Percentiles rank a stretch among this genome's conserved stretches.
These are phyloP conservation scores for Trichoderma koningiopsis DNA, from an alignment of 2,329 filamentous ascomycete species.

Conservation along the genomic window DNA sequence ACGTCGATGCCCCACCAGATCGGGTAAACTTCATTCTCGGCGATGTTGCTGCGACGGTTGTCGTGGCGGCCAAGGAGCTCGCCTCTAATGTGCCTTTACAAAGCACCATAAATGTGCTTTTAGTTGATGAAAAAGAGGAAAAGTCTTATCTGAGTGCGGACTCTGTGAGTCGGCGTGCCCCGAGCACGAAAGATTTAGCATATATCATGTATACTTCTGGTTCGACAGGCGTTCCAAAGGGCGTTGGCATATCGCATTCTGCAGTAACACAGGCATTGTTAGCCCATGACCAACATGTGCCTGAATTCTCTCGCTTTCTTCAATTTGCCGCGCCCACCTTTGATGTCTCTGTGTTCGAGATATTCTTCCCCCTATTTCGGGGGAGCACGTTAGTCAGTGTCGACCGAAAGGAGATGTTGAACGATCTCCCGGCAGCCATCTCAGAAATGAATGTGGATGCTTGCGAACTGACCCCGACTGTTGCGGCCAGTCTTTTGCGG, in stretches of 20 bases:
- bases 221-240: slow-evolving; percentile 86
- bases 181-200: slow-evolving; percentile 57
- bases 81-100: slow-evolving; percentile 43
- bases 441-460: slow-evolving; percentile 71
- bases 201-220: slow-evolving; percentile 96
- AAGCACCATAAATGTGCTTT: slow-evolving; percentile 39
- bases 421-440: slow-evolving; percentile 71
- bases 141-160: background rate
- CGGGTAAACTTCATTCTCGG: slow-evolving; percentile 76
- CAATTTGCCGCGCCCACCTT: slow-evolving; percentile 94
- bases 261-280: slow-evolving; percentile 81
- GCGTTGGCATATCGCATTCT: slow-evolving; percentile 77
- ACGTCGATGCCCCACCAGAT: slow-evolving; percentile 74
- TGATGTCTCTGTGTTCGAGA: slow-evolving; percentile 92
- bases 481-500: slow-evolving; percentile 74
- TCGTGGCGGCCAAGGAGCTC: slow-evolving; percentile 64
- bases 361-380: slow-evolving; percentile 82
- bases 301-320: slow-evolving; percentile 75
- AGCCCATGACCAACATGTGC: slow-evolving; percentile 78
- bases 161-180: slow-evolving; percentile 27
- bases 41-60: slow-evolving; percentile 71
- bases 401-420: slow-evolving; percentile 68
- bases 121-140: slow-evolving; percentile 35
- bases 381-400: slow-evolving; percentile 74
- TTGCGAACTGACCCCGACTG: slow-evolving; percentile 86